A percentile compares a stretch with the other conserved stretches of the same genome.
These are phyloP conservation scores for Termitomyces bulborhizus DNA, from an alignment of 768 basidiomycete genomes.

Conservation along the genomic window DNA sequence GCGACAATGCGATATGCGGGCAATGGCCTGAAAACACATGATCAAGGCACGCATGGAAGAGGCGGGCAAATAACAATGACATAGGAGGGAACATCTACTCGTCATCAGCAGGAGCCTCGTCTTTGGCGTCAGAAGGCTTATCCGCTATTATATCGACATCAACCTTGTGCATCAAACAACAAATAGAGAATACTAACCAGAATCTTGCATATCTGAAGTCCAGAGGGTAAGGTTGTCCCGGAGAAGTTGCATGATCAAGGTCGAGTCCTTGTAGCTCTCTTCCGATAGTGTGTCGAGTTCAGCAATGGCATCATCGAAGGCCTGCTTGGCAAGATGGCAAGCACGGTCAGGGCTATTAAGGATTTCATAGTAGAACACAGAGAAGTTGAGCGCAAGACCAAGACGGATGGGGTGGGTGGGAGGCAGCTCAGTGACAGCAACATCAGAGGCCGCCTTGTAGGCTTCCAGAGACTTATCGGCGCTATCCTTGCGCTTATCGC, in stretches of 20 bases:
- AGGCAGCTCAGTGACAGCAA: conserved; percentile 92
- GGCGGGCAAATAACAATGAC: conserved; percentile 16
- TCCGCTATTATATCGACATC: conserved; percentile 36
- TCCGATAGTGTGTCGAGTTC: conserved; percentile 98
- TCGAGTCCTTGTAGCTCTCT: conserved; percentile 99
- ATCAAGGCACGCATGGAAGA: conserved; percentile 11
- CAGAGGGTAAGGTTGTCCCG: conserved; percentile 97
- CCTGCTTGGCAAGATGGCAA: conserved; percentile 97
- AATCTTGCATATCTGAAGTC: conserved; percentile 97
- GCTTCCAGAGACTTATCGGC: conserved; percentile 97
- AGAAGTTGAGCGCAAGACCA: conserved; percentile 98
- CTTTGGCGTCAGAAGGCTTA: conserved; percentile 65
- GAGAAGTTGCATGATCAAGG: conserved; percentile 93
- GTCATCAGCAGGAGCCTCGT: conserved; percentile 60
- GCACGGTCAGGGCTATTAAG: conserved; percentile 98
- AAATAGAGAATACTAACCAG: conserved; percentile 43
- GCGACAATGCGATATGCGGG: conserved; percentile 18
- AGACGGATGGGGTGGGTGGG: conserved; percentile 98
- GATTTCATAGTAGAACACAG: conserved; percentile 99
- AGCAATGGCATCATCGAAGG: conserved; percentile 98
- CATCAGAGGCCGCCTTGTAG: conserved; percentile 96
- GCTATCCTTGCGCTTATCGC: conserved; percentile 94
- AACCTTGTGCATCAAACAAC: background rate
- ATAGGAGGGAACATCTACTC: conserved; percentile 41
- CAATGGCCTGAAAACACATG: conserved; percentile 13